These are phyloP conservation scores for Dictyostelium purpureum DNA, from an alignment of 78 protist genomes.

Conservation along the genomic window DNA sequence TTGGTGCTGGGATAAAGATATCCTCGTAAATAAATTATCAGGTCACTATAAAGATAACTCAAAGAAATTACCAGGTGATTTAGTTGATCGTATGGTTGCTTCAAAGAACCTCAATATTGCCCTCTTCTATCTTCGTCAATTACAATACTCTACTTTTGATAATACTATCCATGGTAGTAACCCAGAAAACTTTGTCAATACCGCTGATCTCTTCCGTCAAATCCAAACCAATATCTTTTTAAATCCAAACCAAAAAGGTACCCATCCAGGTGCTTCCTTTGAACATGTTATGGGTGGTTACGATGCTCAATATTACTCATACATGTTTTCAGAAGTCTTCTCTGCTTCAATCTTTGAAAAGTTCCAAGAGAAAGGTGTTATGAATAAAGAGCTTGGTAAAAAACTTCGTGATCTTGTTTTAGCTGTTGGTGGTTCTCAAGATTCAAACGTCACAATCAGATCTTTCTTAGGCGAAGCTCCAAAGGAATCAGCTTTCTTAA, in stretches of 20 bases:
- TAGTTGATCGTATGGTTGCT: neutral
- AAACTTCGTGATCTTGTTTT: constrained; percentile 39
- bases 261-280: constrained; percentile 73
- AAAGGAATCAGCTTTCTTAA: constrained; percentile 79
- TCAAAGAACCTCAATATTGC: constrained; percentile 37
- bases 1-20: constrained; percentile 84
- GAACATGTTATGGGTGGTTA: constrained; percentile 80
- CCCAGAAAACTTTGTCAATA: neutral
- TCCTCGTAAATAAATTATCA: constrained; percentile 31
- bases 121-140: constrained; percentile 25
- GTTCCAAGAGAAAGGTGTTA: constrained; percentile 64
- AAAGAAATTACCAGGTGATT: constrained; percentile 3
- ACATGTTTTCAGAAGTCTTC: constrained; percentile 83
- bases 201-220: neutral
- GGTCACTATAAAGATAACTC: constrained; percentile 51
- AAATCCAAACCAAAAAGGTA: constrained; percentile 47
- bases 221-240: neutral
- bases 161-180: constrained; percentile 3
- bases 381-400: constrained; percentile 55
- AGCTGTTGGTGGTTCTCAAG: constrained; percentile 83
- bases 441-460: constrained; percentile 29
- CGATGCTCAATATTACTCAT: constrained; percentile 91
- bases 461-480: constrained; percentile 85
- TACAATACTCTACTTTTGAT: constrained; percentile 38
- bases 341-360: constrained; percentile 64